Percentiles rank a stretch among this genome's conserved stretches.
Evolutionary conservation across 352 stramenopile genomes (phyloP).

Genomic region (Phytophthora syringae): DNA sequence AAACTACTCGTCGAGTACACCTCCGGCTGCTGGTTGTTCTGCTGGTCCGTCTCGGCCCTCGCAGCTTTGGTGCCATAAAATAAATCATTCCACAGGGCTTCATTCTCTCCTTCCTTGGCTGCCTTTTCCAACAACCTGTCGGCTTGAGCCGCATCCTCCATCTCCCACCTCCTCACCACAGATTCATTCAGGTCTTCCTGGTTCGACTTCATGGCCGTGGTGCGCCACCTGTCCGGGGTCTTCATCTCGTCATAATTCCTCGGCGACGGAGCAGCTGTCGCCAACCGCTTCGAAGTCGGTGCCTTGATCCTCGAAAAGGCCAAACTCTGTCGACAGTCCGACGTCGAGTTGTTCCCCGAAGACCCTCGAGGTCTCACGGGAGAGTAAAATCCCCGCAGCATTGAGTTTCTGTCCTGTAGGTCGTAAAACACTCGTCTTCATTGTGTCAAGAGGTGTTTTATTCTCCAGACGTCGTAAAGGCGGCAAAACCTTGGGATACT

Average conservation of each 20-base stretch:
- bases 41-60: slow-evolving; percentile 19
- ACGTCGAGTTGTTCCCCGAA: slow-evolving; percentile 16
- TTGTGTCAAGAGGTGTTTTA: slow-evolving; percentile 13
- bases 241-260: slow-evolving; percentile 38
- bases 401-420: slow-evolving; percentile 32
- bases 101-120: slow-evolving; percentile 26
- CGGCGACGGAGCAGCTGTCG: slow-evolving; percentile 4
- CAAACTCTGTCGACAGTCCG: slow-evolving; percentile 28
- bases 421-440: slow-evolving; percentile 14
- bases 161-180: slow-evolving; percentile 26
- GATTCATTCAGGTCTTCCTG: slow-evolving; percentile 28
- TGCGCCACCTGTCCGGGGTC: slow-evolving; percentile 42
- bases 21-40: slow-evolving; percentile 15
- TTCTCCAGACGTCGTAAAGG: slow-evolving; percentile 11
- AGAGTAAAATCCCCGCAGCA: slow-evolving; percentile 42
- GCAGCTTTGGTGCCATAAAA: slow-evolving; percentile 39
- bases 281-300: slow-evolving; percentile 13
- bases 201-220: slow-evolving; percentile 34
- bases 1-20: slow-evolving; percentile 36
- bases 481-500: slow-evolving; percentile 14
- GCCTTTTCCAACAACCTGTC: slow-evolving; percentile 39
- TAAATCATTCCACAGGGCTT: slow-evolving; percentile 51
- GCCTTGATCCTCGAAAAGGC: slow-evolving; percentile 31
- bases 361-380: slow-evolving; percentile 34
- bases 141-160: slow-evolving; percentile 31